A percentile compares a stretch with the other conserved stretches of the same genome.
Conservation (phyloP, 108 stramenopile species). For the Nitzschia inconspicua region DNA sequence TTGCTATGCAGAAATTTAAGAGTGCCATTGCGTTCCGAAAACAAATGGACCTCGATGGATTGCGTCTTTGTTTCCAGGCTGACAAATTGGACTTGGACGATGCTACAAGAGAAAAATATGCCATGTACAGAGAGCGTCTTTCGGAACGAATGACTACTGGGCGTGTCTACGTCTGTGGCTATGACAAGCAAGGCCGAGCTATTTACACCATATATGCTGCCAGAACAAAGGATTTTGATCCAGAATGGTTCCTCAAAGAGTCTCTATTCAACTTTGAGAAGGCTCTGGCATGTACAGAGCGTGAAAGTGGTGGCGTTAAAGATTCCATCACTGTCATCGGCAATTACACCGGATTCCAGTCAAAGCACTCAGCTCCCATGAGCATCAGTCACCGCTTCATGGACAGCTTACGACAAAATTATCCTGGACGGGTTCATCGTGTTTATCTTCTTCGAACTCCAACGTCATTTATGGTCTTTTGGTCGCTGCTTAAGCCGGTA, state of each 20-base stretch:
- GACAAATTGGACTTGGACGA: slow-evolving; percentile 15
- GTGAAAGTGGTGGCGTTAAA: slow-evolving; percentile 21
- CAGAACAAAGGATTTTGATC: slow-evolving; percentile 26
- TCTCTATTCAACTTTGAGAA: slow-evolving; percentile 43
- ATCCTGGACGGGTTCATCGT: slow-evolving; percentile 35
- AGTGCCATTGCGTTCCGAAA: slow-evolving; percentile 23
- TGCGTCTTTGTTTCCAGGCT: slow-evolving; percentile 34
- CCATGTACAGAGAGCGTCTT: slow-evolving; percentile 25
- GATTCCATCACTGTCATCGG: slow-evolving; percentile 31
- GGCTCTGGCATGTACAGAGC: slow-evolving; percentile 43
- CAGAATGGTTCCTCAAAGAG: slow-evolving; percentile 41
- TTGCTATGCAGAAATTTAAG: slow-evolving; percentile 23
- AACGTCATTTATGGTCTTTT: slow-evolving; percentile 37
- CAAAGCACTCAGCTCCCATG: slow-evolving; percentile 30
- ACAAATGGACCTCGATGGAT: slow-evolving; percentile 31
- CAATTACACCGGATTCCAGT: slow-evolving; percentile 32
- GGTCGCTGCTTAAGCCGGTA: slow-evolving; percentile 38
- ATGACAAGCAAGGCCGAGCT: slow-evolving; percentile 38
- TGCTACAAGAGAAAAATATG: slow-evolving; percentile 6
- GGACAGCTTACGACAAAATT: slow-evolving; percentile 34
- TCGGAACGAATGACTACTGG: slow-evolving; percentile 17
- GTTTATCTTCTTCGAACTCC: slow-evolving; percentile 38
- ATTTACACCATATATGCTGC: slow-evolving; percentile 40
- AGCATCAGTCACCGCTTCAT: slow-evolving; percentile 27
- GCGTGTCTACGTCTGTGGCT: slow-evolving; percentile 32